Evolutionary conservation across 345 rosid genomes (phyloP), one percentile per base, ranked within the genome.

Genomic region (Abelmoschus esculentus): DNA sequence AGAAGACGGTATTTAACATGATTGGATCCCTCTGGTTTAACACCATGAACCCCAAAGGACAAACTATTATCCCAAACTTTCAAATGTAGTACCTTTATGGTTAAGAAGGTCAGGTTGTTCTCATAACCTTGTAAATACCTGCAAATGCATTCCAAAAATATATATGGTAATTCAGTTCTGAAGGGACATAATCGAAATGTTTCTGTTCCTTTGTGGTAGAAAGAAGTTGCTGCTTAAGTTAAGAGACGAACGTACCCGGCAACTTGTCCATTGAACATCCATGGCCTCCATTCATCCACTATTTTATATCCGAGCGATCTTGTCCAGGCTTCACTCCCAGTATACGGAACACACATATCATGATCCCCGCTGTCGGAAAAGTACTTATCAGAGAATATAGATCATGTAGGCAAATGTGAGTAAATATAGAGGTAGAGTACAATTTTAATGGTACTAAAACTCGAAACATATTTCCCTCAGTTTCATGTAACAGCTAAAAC

Each of bases 301-400:
- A 86, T 74, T 29, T 80, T 78, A 65, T 90, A 93, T 70, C 95
- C 97, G 75, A 93, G 38, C 2, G 98, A 83, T 72, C 83, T 81
- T 12, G 97, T 93, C 97, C 97, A 93, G 58, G 97, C 98, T 83
- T 90, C 79, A 49, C 89, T 87, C 3, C 98, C 97, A 0, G 98
- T 93, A 79, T 75, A 93, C 6, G 98, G 98, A 71, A 93, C 90
- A 59, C 96, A 91, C 98, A 93, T 84, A 73, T 90, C 98, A 58
- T 93, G 98, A 84, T 93, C 42, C 10, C 9, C 42, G 42, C 42
- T 38, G 9, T 7, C 42, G 2, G 42, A 7, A 7, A 38, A 6
- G 31, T 53, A 61, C 64, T 59, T 66, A 49, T 47, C 53, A 64
- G 54, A 32, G 66, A 58, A 58, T 17, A 26, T 36, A 38, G 42